Evolutionary conservation across 495 filamentous ascomycete genomes (phyloP).

Genomic region (Aspergillus conjunctus): DNA sequence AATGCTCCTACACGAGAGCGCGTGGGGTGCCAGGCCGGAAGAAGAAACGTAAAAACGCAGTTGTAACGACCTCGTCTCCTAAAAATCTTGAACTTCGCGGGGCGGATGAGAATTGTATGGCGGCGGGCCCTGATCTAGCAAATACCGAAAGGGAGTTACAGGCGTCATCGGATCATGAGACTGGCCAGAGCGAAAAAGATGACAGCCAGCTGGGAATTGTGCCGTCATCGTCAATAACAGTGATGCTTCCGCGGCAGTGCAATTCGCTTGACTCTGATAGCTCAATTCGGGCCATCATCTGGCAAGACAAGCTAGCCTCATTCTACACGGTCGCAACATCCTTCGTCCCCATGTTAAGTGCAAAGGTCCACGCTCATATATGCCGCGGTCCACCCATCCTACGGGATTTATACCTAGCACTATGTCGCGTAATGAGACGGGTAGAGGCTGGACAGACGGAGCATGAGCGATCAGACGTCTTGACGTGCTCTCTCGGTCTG

Average conservation of each 20-base stretch:
- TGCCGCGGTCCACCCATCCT: neutral
- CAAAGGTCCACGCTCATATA: neutral
- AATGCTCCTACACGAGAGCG: neutral
- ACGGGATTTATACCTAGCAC: neutral
- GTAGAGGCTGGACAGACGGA: neutral
- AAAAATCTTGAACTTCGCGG: neutral
- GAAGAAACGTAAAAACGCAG: neutral
- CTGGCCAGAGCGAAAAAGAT: neutral
- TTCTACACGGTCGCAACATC: neutral
- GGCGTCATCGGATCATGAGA: neutral
- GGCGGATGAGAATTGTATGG: too few species aligned
- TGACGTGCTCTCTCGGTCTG: neutral
- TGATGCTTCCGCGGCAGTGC: neutral
- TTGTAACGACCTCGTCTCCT: neutral
- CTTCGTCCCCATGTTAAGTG: neutral
- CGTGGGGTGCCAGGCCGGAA: neutral
- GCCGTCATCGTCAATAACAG: neutral
- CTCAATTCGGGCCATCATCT: neutral
- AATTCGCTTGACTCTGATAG: neutral
- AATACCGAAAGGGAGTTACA: neutral
- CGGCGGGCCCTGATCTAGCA: too few species aligned
- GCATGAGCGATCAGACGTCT: neutral
- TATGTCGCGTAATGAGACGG: neutral
- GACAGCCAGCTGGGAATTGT: neutral
- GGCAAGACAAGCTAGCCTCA: neutral